Percentiles rank a stretch among this genome's conserved stretches.
Conservation (phyloP, 1,139 yeast genomes). For the Taphrina flavorubra region DNA sequence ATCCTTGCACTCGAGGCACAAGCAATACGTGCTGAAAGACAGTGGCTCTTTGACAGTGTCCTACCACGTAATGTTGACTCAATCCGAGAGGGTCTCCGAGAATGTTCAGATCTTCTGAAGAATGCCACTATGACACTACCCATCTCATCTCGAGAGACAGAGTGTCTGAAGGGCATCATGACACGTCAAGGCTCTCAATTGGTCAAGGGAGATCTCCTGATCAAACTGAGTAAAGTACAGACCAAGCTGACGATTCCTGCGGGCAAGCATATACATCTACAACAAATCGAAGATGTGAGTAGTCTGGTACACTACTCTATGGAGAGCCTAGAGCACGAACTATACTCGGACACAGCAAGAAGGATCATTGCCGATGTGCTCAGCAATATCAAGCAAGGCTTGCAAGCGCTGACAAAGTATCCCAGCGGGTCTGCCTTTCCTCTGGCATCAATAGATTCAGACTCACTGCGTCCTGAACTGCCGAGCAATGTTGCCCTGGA, state of each 20-base stretch:
- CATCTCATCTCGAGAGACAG: slow-evolving; percentile 39
- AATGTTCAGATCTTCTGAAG: slow-evolving; percentile 34
- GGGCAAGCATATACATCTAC: slow-evolving; percentile 16
- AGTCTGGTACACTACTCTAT: slow-evolving; percentile 19
- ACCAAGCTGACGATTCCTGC: slow-evolving; percentile 16
- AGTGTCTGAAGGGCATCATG: slow-evolving; percentile 38
- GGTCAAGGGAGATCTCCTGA: slow-evolving; percentile 37
- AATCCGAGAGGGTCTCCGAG: slow-evolving; percentile 19
- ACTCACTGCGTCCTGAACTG: slow-evolving; percentile 27
- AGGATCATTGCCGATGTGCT: slow-evolving; percentile 25
- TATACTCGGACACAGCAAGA: slow-evolving; percentile 26
- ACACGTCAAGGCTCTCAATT: slow-evolving; percentile 34
- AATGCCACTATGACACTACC: slow-evolving; percentile 35
- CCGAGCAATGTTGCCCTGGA: slow-evolving; percentile 34
- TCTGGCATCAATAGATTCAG: slow-evolving; percentile 12
- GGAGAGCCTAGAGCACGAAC: slow-evolving; percentile 19
- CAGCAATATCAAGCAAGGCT: slow-evolving; percentile 17
- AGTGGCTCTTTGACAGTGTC: slow-evolving; percentile 36
- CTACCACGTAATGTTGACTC: slow-evolving; percentile 31
- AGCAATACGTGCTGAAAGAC: slow-evolving; percentile 22
- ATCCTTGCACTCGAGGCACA: slow-evolving; percentile 14
- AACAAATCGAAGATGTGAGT: slow-evolving; percentile 30
- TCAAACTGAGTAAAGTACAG: slow-evolving; percentile 15
- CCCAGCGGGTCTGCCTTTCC: slow-evolving; percentile 27
- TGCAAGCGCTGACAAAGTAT: slow-evolving; percentile 1